Conservation (phyloP, 805 yeast genomes). For the Suhomyces prunicola region DNA sequence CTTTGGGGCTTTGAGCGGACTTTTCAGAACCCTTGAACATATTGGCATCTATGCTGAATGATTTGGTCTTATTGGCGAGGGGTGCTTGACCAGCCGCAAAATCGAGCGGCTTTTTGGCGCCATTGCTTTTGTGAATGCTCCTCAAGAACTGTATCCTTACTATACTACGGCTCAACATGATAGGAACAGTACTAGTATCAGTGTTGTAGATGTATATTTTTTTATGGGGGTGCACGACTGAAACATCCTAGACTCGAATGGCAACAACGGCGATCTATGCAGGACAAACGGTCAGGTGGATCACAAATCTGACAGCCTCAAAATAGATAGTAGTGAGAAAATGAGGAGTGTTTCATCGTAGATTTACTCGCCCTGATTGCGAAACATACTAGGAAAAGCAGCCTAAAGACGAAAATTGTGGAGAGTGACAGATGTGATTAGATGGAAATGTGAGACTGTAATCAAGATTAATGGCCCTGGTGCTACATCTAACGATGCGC, state of each 20-base stretch:
- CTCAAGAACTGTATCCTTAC: not conserved
- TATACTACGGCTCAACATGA: not conserved
- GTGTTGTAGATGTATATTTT: not conserved
- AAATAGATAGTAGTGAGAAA: no score
- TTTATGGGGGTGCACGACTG: not conserved
- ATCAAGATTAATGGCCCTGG: no score
- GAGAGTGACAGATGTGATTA: no score
- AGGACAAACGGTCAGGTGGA: not conserved
- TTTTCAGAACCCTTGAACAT: not conserved
- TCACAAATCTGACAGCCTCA: no score
- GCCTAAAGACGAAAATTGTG: no score
- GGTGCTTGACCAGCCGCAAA: not conserved
- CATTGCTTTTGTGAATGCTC: not conserved
- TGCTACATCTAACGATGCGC: not conserved
- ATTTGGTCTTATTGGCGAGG: not conserved
- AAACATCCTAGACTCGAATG: not conserved
- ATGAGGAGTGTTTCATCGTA: no score
- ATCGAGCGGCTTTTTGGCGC: constrained; percentile 1
- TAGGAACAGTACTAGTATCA: not conserved
- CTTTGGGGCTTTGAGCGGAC: not conserved
- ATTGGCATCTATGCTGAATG: constrained; percentile 1
- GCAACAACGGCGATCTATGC: not conserved
- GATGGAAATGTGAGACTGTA: no score
- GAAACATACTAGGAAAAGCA: no score
- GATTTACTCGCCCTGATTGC: no score